Base-by-base conservation (phyloP, 139 green algal genomes). In the Closterium sp. region DNA sequence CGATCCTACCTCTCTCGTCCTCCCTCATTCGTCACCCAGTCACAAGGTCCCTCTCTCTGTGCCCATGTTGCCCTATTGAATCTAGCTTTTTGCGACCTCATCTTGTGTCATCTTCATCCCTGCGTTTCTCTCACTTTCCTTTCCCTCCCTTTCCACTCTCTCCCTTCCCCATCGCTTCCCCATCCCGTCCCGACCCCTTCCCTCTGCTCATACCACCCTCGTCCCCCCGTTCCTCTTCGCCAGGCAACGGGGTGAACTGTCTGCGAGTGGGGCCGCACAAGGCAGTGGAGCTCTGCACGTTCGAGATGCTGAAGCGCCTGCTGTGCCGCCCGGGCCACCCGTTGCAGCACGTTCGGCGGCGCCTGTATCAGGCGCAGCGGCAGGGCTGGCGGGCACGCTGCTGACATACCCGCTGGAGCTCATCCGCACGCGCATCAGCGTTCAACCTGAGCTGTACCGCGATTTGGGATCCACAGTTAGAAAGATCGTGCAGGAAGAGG, bases 201-300 rank as follows among this genome's bases (percentile, higher is more conserved):
- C 79, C 79, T 7, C 31, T 87, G 4, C 79, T 7, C 79, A 17
- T 27, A 2, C 86, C 30, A 3, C 86, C 5, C 4, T 4, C n/a
- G 28, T 31, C 30, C 28, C n/a, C 28, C 29, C 86, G 2, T 89
- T 29, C 28, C 30, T 4, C n/a, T 2, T 42, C 28, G 42, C 11
- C 89, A 92, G 90, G 90, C 38, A 93, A 93, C 32, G 90, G 90
- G 19, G 29, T 93, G 9, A 93, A 93, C 85, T 90, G 84, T 29
- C 86, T 93, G 27, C 42, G 90, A n/a, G 90, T 93, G 90, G 90
- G 85, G 85, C 90, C 90, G 27, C 38, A 38, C 90, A 93, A 93
- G 50, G 90, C 85, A 30, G 90, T 93, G 1, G 90, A 93, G 86
- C 85, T 93, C 11, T 93, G 85, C 70, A 45, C 34, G 21, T 92